Evolutionary conservation across 768 basidiomycete genomes (phyloP), one percentile per base, ranked within the genome.

Genomic region (Boletus rufocinnamomeus): DNA sequence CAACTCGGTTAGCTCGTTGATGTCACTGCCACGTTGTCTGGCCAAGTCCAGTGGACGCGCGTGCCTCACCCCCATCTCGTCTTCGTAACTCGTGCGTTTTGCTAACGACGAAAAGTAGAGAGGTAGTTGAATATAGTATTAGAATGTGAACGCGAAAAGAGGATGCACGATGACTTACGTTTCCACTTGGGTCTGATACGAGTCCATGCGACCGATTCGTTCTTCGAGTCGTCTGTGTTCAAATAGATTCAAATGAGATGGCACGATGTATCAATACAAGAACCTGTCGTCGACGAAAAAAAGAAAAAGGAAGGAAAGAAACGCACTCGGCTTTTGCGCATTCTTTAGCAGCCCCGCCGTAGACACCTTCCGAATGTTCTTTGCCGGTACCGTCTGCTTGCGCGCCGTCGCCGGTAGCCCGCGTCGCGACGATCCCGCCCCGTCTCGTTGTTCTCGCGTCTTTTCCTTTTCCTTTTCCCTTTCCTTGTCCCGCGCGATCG

Each of bases 321-420:
- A 71, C 69, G 53, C 44, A 70, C 70, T 37, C 32, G 50, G 2
- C 1, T n/a, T 62, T 44, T 72, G 72, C 16, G 63, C 67, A 10
- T 34, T 10, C 48, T 17, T 55, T 2, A 72, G 35, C 21, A 72
- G 45, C 23, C 30, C 56, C 25, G 37, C 47, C 8, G 46, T 62
- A 23, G 60, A 53, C 32, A 64, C 69, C 21, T 32, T 60, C 47
- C 11, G 45, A 43, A 61, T 16, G 23, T 60, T 54, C 23, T 27
- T 66, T 3, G 32, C 50, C 11, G 30, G 57, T 5, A 37, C 16
- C 32, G 62, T 58, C 6, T 23, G 56, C 47, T 68, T 69, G 38
- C 38, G 38, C 19, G 38, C 38, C 2, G 38, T 40, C 14, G 62
- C 60, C 34, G 38, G 32, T 50, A 32, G 38, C 30, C 5, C 38